Evolutionary conservation across 176 grass and related monocot species (phyloP).

Genomic region (Paspalum vaginatum): DNA sequence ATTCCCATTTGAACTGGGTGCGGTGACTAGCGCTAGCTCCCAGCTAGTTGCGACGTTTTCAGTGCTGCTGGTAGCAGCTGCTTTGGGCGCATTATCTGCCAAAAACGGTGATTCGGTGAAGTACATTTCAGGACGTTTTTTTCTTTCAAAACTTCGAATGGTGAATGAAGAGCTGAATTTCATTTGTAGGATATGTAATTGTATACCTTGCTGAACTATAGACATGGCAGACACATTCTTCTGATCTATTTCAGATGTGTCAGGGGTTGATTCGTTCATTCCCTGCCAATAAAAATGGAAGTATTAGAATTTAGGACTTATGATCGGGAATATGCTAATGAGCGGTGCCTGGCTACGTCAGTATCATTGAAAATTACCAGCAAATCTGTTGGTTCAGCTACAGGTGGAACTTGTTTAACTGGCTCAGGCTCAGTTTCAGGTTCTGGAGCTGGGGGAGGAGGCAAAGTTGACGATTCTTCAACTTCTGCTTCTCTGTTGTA

Average conservation of each 20-base stretch:
- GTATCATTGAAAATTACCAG: constrained; percentile 59
- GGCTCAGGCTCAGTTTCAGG: constrained; percentile 61
- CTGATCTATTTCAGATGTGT: constrained; percentile 56
- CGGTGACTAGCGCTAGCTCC: constrained; percentile 76
- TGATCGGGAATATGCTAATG: not conserved
- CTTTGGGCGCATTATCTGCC: constrained; percentile 58
- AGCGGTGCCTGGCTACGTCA: not conserved
- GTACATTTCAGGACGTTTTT: not conserved
- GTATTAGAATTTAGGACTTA: not conserved
- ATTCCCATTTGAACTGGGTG: constrained; percentile 68
- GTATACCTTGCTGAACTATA: constrained; percentile 78
- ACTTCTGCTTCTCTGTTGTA: constrained; percentile 65
- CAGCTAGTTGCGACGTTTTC: constrained; percentile 71
- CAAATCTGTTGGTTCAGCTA: constrained; percentile 63
- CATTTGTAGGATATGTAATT: constrained; percentile 12
- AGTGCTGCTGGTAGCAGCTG: constrained; percentile 43
- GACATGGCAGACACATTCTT: constrained; percentile 70
- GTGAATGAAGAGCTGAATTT: not conserved
- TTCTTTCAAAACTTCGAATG: not conserved
- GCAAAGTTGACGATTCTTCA: constrained; percentile 48
- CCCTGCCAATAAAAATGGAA: constrained; percentile 50
- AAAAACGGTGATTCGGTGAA: not conserved
- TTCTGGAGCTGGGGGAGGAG: constrained; percentile 46
- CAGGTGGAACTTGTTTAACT: constrained; percentile 47
- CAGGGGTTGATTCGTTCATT: constrained; percentile 57